Evolutionary conservation across 2,329 filamentous ascomycete genomes (phyloP), one percentile per base, ranked within the genome.

Genomic region (Aspergillus sp.): DNA sequence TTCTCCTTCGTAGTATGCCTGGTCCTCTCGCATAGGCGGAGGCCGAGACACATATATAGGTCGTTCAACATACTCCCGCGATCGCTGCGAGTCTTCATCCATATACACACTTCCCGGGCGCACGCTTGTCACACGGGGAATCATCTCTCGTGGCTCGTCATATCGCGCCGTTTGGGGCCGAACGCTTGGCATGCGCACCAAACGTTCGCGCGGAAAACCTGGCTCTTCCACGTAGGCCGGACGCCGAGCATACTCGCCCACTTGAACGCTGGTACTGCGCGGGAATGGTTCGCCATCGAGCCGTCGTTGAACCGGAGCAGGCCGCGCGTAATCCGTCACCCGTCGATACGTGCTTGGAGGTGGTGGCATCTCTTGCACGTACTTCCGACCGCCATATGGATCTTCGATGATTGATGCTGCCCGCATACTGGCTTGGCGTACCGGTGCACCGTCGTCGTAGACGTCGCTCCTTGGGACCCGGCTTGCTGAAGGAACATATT

Each of bases 221-320:
- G 84, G 79, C 60, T 91, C 87, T 57, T 90, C 89, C 39, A 84
- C 67, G 45, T 72, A 74, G 6, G 67, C 58, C 20, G 62, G 53
- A 35, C 59, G 68, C 13, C 64, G 64, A 23, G 66, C 50, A 48
- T 72, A 73, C 42, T 74, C 70, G 41, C 67, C 56, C 13, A 74
- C 58, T 52, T 70, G 67, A 10, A 72, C 70, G 51, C 70, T 73
- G 48, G 60, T 61, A 46, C 64, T 63, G 47, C 69, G 68, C 25
- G 64, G 57, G 41, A 62, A 60, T 23, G 65, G 55, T 35, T 65
- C 64, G 37, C 64, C 63, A 13, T 66, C 63, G 30, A 61, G 45
- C 42, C 60, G 64, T 39, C 64, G 58, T 27, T 67, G 66, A 43
- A 55, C 56, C 13, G 59, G 50, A 19, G 54, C 45, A 17, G 62